Conservation (phyloP, 441 rosid genomes). For the Omphalea diandra region DNA sequence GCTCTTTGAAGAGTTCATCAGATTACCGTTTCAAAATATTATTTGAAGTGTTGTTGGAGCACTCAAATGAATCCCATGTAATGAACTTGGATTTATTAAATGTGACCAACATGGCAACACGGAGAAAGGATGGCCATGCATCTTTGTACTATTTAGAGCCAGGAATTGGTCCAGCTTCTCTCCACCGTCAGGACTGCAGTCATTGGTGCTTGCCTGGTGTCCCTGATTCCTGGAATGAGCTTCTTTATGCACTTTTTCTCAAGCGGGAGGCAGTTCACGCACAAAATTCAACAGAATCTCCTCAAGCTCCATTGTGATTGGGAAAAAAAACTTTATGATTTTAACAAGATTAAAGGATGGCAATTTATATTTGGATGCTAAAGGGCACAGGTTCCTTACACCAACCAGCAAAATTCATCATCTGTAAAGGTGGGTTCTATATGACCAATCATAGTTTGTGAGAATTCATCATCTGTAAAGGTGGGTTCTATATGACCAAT, state of each 20-base stretch:
- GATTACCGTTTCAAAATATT: constrained; percentile 32
- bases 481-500: not conserved
- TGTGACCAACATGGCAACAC: constrained; percentile 43
- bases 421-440: not conserved
- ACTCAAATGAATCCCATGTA: constrained; percentile 22
- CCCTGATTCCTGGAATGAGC: constrained; percentile 72
- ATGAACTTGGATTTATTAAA: constrained; percentile 42
- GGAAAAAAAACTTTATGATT: not conserved
- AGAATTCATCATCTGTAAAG: constrained; percentile 11
- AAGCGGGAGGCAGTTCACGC: constrained; percentile 27
- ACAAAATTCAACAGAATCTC: constrained; percentile 11
- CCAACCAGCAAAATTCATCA: constrained; percentile 8
- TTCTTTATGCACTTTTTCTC: constrained; percentile 50
- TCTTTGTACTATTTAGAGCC: constrained; percentile 46
- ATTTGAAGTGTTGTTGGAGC: constrained; percentile 30
- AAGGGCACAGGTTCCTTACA: constrained; percentile 4
- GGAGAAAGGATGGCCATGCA: constrained; percentile 59
- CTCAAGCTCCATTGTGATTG: constrained; percentile 17
- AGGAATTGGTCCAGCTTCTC: constrained; percentile 37
- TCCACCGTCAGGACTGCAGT: constrained; percentile 63
- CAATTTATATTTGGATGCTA: not conserved
- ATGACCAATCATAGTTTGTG: too few species aligned
- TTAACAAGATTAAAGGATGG: not conserved
- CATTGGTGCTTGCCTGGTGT: constrained; percentile 73
- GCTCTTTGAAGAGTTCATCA: constrained; percentile 28